Conservation (phyloP, 345 rosid genomes). For the Aethionema arabicum region DNA sequence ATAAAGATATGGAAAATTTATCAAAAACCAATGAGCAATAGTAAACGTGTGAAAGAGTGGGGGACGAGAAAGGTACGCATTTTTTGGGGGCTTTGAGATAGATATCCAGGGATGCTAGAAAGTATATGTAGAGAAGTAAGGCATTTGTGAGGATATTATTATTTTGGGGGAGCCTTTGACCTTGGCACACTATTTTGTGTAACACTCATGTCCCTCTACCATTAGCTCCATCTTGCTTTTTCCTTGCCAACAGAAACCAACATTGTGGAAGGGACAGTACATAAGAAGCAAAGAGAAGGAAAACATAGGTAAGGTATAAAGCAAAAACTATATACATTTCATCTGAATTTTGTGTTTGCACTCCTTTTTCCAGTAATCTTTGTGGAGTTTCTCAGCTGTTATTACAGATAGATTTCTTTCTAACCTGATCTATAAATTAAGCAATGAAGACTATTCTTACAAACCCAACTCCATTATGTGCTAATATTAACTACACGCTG, state of each 20-base stretch:
- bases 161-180: neutral
- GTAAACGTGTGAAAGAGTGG: neutral
- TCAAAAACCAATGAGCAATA: constrained; percentile 9
- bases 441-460: too few relatives aligned
- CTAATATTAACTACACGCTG: constrained; percentile 9
- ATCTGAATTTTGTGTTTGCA: constrained; percentile 12
- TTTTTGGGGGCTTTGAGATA: too few relatives aligned
- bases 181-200: constrained; percentile 19
- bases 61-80: too few relatives aligned
- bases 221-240: constrained; percentile 8
- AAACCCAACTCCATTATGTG: constrained; percentile 7
- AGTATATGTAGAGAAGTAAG: neutral
- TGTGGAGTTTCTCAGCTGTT: constrained; percentile 2
- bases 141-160: constrained; percentile 4
- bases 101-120: too few relatives aligned
- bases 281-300: neutral
- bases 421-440: constrained; percentile 1
- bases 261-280: neutral
- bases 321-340: constrained; percentile 4
- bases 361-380: neutral
- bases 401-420: neutral
- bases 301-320: constrained; percentile 1
- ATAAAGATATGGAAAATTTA: constrained; percentile 39
- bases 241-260: neutral
- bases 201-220: neutral